A percentile compares a stretch with the other conserved stretches of the same genome.
Evolutionary conservation across 768 basidiomycete genomes (phyloP).

Genomic region (Boletus tylopilopsis): DNA sequence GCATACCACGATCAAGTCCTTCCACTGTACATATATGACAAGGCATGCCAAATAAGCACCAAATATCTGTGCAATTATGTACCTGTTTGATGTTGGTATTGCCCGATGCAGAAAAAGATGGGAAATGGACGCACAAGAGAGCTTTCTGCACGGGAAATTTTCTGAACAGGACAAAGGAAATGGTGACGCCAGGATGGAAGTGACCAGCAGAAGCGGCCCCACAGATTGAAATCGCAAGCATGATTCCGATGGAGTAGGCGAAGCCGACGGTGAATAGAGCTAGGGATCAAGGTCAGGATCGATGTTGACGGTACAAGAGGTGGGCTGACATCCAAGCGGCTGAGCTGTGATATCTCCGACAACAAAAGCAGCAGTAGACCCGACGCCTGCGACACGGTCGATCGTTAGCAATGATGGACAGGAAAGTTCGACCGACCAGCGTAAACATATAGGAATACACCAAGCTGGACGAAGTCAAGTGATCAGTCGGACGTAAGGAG

Average conservation of each 20-base stretch:
- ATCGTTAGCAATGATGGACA: not conserved
- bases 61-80: conserved; percentile 61
- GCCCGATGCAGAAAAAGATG: conserved; percentile 2
- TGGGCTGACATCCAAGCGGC: conserved; percentile 47
- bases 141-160: conserved; percentile 54
- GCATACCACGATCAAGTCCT: conserved; percentile 43
- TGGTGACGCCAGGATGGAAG: conserved; percentile 62
- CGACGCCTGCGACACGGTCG: conserved; percentile 39
- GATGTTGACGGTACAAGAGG: not conserved
- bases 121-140: conserved; percentile 36
- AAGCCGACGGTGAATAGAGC: conserved; percentile 56
- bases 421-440: conserved; percentile 34
- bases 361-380: conserved; percentile 48
- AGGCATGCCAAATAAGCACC: conserved; percentile 64
- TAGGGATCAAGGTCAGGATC: conserved; percentile 18
- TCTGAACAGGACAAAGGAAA: conserved; percentile 48
- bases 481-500: not conserved
- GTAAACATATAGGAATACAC: conserved; percentile 60
- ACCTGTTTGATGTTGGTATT: conserved; percentile 38
- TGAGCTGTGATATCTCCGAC: conserved; percentile 43
- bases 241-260: conserved; percentile 56
- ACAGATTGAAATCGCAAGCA: conserved; percentile 54
- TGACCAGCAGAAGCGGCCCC: conserved; percentile 57
- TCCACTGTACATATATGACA: conserved; percentile 61
- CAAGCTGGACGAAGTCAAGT: conserved; percentile 36